Base-by-base conservation (phyloP, 495 filamentous ascomycete genomes). In the Neurospora hispaniola region DNA sequence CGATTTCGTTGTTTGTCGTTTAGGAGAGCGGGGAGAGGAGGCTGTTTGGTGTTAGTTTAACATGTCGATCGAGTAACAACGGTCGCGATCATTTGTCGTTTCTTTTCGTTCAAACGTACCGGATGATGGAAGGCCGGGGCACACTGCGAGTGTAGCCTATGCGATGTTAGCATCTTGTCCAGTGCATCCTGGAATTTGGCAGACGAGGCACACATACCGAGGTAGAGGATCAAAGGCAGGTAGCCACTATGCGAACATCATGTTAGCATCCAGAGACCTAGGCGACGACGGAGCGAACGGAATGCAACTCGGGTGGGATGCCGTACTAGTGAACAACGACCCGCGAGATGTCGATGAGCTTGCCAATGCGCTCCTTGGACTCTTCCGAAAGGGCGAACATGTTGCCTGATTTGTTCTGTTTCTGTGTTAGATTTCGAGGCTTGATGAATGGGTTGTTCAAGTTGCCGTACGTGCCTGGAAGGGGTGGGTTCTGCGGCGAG, bases 361-460 rank as follows among this genome's bases (percentile, higher is more conserved):
- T 94, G 78, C 93, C 89, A 83, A 98, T 97, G 85, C 96, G 93
- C 89, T 99, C 96, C 96, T 97, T 98, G 75, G 93, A 93, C 84
- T 99, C 96, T 81, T 99, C 96, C 43, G 96, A 99, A 75, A 98
- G 90, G 83, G 94, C 90, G 79, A 96, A 92, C 88, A 92, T 93
- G 71, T 78, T 88, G 82, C 71, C 16, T 11, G 23, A 10, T n/a
- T 59, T 72, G n/a, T 14, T 31, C 16, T n/a, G 6, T 72, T 71
- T 66, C 27, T 12, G 27, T 38, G 7, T 66, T 35, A 66, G 54
- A 16, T 66, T 14, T 66, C 7, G 2, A 35, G 8, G 27, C 54
- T 27, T 66, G 27, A 27, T 66, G 54, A 66, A 6, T 14, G 54
- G 54, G 54, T 66, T 35, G 54, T 35, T 66, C 27, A 14, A 31